phyloP scores from a whole-genome alignment of 108 stramenopile genomes.

The Cyclotella cryptica region DNA sequence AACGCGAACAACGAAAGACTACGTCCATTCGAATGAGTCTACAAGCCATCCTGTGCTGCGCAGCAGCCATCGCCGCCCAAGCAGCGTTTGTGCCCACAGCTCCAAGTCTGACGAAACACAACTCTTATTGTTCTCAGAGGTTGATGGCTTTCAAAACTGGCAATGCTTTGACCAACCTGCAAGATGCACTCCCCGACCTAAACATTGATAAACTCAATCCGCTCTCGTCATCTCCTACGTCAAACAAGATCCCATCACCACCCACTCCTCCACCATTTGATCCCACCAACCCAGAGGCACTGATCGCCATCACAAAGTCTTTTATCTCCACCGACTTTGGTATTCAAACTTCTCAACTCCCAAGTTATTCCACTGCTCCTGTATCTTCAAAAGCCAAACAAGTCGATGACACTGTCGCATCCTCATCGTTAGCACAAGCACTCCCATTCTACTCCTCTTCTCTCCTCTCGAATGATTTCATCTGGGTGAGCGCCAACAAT shows the following conservation, averaged over 20 bases:
- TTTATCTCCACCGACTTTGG: constrained; percentile 39
- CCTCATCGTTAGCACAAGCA: not conserved
- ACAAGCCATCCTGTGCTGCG: not conserved
- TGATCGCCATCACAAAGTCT: constrained; percentile 30
- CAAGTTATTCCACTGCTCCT: constrained; percentile 7
- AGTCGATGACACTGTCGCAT: not conserved
- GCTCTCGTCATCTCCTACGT: not conserved
- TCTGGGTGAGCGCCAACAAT: constrained; percentile 50
- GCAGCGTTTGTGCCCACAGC: constrained; percentile 6
- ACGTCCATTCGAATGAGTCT: not conserved
- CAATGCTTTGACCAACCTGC: not conserved
- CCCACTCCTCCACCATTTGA: constrained; percentile 22
- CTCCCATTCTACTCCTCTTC: constrained; percentile 22
- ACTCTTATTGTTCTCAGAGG: not conserved
- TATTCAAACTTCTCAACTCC: constrained; percentile 16
- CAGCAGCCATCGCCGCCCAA: not conserved
- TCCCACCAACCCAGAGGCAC: constrained; percentile 23
- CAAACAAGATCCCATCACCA: not conserved
- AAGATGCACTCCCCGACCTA: constrained; percentile 1
- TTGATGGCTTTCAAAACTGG: not conserved
- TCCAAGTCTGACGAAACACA: not conserved
- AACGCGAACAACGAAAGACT: not conserved
- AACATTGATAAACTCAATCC: not conserved
- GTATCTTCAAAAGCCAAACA: not conserved
- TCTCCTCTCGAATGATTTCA: constrained; percentile 41